Conservation (phyloP, 2,329 filamentous ascomycete species). For the Fusarium austroafricanum region DNA sequence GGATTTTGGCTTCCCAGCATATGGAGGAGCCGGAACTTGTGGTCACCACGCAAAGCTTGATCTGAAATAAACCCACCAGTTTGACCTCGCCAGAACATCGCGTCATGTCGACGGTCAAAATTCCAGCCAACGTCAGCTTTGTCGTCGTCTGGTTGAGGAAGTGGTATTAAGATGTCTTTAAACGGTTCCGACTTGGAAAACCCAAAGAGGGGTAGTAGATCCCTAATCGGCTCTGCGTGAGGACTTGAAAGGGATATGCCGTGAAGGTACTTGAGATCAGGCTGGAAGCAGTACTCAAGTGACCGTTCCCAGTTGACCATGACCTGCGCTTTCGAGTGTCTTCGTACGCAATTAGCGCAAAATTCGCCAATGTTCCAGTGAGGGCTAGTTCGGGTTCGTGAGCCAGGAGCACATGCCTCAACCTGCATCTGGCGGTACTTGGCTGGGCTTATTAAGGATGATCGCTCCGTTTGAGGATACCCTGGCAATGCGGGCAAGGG, state of each 20-base stretch:
- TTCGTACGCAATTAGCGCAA: slow-evolving; percentile 71
- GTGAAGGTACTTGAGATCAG: slow-evolving; percentile 79
- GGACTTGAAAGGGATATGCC: slow-evolving; percentile 77
- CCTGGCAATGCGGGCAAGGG: slow-evolving; percentile 10
- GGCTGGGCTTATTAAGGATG: slow-evolving; percentile 38
- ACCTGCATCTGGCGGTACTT: slow-evolving; percentile 57
- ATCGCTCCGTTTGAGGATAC: background rate
- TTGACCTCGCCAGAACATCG: slow-evolving; percentile 80
- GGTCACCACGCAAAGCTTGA: slow-evolving; percentile 73
- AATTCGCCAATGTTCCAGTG: slow-evolving; percentile 73
- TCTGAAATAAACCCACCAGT: slow-evolving; percentile 64
- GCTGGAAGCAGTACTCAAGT: slow-evolving; percentile 78
- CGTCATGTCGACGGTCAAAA: slow-evolving; percentile 72
- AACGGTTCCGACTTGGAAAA: slow-evolving; percentile 78
- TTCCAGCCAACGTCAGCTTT: slow-evolving; percentile 56
- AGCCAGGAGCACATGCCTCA: slow-evolving; percentile 70
- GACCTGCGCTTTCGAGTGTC: slow-evolving; percentile 76
- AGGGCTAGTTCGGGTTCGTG: slow-evolving; percentile 67
- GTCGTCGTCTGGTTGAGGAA: slow-evolving; percentile 57
- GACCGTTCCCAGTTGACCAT: slow-evolving; percentile 73
- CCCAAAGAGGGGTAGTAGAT: slow-evolving; percentile 80
- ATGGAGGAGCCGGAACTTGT: slow-evolving; percentile 77
- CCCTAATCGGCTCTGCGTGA: slow-evolving; percentile 69
- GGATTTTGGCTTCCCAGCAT: slow-evolving; percentile 69
- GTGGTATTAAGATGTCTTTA: slow-evolving; percentile 80